Evolutionary conservation across 2,329 filamentous ascomycete species (phyloP), one percentile per base, ranked within the genome.

Genomic region (Sporothrix humicola): DNA sequence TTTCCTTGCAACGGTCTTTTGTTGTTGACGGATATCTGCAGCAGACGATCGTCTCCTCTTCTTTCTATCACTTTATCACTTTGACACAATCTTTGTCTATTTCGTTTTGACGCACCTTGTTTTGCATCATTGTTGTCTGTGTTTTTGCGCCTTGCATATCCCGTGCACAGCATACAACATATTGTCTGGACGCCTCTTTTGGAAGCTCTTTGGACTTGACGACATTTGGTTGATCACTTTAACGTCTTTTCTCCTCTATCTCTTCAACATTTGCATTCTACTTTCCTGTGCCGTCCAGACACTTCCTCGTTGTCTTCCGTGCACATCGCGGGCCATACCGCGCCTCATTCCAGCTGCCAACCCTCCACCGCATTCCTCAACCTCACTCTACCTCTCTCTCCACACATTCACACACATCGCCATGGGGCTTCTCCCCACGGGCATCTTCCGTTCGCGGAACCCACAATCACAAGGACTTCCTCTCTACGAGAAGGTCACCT

Each of bases 361-460:
- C 37, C 10, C 20, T 50, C 17, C 31, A 9, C 3, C 23, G 20
- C 42, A 63, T 63, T 68, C 54, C 20, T 37, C 23, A 37, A 37
- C 31, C 31, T 37, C 31, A 7, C 31, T 37, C 31, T 37, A 37
- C 31, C 13, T 31, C 2, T 23, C 23, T 20, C 50, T 42, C 56
- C n/a, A n/a, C 48, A 17, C 61, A 26, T 46, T 4, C 52, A 26
- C 59, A 44, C 17, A 54, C 52, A 31, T 20, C 42, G 44, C 76
- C 74, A 90, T 90, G 87, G 87, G 85, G 72, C 79, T 86, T 72
- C 80, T 85, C 72, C 82, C 85, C 71, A 58, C 66, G 2, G 70
- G 61, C 61, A 66, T 77, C 58, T 74, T 87, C 76, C 84, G 85
- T 73, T 81, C 84, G 72, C 84, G 86, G 76, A 83, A 85, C 76